Conservation (phyloP, 2,329 filamentous ascomycete genomes). For the Fusarium pilosicola region DNA sequence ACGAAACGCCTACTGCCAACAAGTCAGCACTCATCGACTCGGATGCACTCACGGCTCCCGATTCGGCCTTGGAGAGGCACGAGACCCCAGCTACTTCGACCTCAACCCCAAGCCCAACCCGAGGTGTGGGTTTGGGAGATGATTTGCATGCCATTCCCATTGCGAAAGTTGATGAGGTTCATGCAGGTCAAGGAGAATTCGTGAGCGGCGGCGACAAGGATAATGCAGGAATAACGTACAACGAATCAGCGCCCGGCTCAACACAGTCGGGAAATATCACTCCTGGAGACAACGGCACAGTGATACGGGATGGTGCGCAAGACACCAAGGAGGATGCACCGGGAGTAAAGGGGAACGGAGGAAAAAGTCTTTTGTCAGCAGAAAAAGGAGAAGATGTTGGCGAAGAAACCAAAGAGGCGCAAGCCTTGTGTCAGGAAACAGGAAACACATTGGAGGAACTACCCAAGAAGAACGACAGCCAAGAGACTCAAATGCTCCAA, state of each 20-base stretch:
- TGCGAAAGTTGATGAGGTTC: background rate
- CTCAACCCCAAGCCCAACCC: conserved; percentile 16
- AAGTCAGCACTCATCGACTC: conserved; percentile 25
- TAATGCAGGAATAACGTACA: background rate
- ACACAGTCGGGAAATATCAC: conserved; percentile 1
- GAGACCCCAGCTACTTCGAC: conserved; percentile 34
- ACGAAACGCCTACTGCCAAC: conserved; percentile 38
- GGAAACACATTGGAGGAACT: conserved; percentile 3
- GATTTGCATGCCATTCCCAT: background rate
- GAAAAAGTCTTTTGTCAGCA: background rate
- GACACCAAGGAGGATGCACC: background rate
- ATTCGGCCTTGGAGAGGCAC: conserved; percentile 23
- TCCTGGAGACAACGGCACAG: conserved; percentile 7
- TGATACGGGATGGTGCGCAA: conserved; percentile 1
- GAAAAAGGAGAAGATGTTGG: background rate
- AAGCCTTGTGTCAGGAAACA: conserved; percentile 3
- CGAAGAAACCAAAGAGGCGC: conserved; percentile 20
- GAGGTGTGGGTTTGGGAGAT: background rate
- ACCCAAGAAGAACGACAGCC: conserved; percentile 5
- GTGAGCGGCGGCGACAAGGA: background rate
- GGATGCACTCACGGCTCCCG: conserved; percentile 4
- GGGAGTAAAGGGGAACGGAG: background rate
- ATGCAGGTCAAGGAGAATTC: background rate
- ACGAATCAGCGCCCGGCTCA: background rate
- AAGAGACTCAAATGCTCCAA: background rate